A percentile compares a stretch with the other conserved stretches of the same genome.
These are phyloP conservation scores for Endogone sp. DNA, from an alignment of 192 early-diverging fungal species.

Conservation along the genomic window DNA sequence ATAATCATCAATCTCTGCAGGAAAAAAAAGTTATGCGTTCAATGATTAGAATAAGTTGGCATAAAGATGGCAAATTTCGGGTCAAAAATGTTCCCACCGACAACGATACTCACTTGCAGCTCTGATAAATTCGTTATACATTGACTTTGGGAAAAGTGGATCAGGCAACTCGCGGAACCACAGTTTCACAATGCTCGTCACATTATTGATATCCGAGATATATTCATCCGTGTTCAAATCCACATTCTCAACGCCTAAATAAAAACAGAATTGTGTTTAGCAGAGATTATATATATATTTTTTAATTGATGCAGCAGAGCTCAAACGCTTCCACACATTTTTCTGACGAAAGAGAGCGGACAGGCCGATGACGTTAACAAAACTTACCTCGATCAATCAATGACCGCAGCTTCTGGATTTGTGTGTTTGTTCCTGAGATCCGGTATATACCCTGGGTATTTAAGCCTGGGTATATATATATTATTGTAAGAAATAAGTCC, in stretches of 20 bases:
- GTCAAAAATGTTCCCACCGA: too few species aligned
- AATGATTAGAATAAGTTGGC: constrained; percentile 2
- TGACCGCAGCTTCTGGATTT: constrained; percentile 67
- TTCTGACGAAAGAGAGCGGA: too few species aligned
- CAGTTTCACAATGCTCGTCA: constrained; percentile 84
- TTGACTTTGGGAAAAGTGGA: constrained; percentile 66
- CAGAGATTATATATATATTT: not conserved
- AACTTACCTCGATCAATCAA: constrained; percentile 68
- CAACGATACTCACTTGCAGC: constrained; percentile 64
- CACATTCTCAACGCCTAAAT: constrained; percentile 55
- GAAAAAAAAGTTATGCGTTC: too few species aligned
- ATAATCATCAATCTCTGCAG: constrained; percentile 63
- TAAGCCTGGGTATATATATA: constrained; percentile 48
- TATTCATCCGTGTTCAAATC: constrained; percentile 59
- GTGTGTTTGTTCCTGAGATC: constrained; percentile 72
- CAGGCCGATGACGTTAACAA: not conserved
- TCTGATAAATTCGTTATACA: constrained; percentile 66
- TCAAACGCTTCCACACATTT: too few species aligned
- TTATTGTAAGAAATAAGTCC: not conserved
- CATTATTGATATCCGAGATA: constrained; percentile 73
- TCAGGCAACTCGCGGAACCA: constrained; percentile 96
- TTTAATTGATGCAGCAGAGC: constrained; percentile 2
- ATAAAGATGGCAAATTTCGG: not conserved
- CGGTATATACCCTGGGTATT: constrained; percentile 88
- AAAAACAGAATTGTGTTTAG: not conserved